phyloP scores from a whole-genome alignment of 176 grass and related monocot species.

The Urochloa ruziziensis region DNA sequence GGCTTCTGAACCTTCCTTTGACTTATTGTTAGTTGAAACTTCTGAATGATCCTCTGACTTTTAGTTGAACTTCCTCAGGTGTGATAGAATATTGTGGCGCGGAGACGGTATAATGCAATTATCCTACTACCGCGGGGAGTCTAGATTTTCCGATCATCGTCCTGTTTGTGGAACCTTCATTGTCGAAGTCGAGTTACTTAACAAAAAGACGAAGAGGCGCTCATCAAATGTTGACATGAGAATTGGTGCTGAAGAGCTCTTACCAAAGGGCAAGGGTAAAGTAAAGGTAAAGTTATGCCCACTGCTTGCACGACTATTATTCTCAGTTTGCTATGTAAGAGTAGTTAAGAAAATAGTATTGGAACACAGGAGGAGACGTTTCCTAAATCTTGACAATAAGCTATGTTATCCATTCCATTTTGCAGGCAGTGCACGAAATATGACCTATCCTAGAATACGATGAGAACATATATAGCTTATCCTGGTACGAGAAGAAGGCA shows the following conservation, averaged over 20 bases:
- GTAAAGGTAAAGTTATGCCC: conserved; percentile 19
- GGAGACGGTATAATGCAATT: conserved; percentile 66
- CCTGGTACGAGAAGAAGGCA: no score
- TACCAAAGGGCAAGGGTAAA: conserved; percentile 37
- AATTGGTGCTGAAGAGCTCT: conserved; percentile 56
- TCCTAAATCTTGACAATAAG: neutral
- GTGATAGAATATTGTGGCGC: conserved; percentile 87
- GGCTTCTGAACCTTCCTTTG: neutral
- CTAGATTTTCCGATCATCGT: conserved; percentile 81
- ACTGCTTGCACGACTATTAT: neutral
- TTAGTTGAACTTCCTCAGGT: conserved; percentile 53
- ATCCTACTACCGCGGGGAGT: conserved; percentile 70
- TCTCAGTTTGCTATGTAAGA: neutral
- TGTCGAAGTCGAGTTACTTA: conserved; percentile 47
- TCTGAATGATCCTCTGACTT: neutral
- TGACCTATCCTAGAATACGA: conserved; percentile 2
- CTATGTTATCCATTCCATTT: conserved; percentile 13
- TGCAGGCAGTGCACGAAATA: conserved; percentile 21
- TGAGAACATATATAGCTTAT: no score
- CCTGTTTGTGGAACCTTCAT: conserved; percentile 68
- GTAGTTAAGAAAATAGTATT: neutral
- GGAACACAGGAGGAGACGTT: neutral
- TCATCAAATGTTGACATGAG: conserved; percentile 50
- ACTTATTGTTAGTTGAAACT: neutral
- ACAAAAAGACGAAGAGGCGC: conserved; percentile 29